A percentile compares a stretch with the other conserved stretches of the same genome.
phyloP scores from a whole-genome alignment of 2,329 filamentous ascomycete species.

The Xylaria multiplex region DNA sequence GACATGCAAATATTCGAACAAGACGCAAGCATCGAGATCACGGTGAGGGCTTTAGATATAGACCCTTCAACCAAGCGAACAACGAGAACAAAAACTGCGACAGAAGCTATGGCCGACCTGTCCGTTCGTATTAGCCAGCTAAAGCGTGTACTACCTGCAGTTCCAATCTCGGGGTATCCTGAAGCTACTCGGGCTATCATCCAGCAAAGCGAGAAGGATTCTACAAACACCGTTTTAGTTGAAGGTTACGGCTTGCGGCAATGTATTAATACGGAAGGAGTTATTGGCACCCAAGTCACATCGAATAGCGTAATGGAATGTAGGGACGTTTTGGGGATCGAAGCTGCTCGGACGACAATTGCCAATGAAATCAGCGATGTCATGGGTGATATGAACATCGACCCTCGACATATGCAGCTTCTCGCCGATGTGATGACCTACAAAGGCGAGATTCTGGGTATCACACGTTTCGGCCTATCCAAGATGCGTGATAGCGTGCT shows the following conservation, averaged over 20 bases:
- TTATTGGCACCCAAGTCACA: conserved; percentile 77
- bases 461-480: conserved; percentile 93
- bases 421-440: conserved; percentile 99
- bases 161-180: conserved; percentile 91
- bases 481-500: conserved; percentile 97
- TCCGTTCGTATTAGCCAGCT: conserved; percentile 85
- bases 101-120: conserved; percentile 69
- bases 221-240: conserved; percentile 77
- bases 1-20: conserved; percentile 70
- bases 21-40: conserved; percentile 74
- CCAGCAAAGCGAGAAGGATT: conserved; percentile 56
- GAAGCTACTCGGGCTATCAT: conserved; percentile 89
- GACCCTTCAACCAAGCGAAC: conserved; percentile 59
- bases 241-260: conserved; percentile 91
- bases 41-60: conserved; percentile 68
- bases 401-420: conserved; percentile 96
- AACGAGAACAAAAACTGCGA: conserved; percentile 57
- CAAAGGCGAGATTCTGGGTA: conserved; percentile 95
- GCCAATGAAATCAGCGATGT: conserved; percentile 87
- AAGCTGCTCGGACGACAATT: conserved; percentile 90
- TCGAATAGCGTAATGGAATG: conserved; percentile 94
- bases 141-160: conserved; percentile 80
- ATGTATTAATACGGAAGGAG: conserved; percentile 94
- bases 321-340: conserved; percentile 87
- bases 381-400: conserved; percentile 95